A percentile compares a stretch with the other conserved stretches of the same genome.
phyloP scores from a whole-genome alignment of 1,284 basidiomycete species.

The Irpex rosettiformis region DNA sequence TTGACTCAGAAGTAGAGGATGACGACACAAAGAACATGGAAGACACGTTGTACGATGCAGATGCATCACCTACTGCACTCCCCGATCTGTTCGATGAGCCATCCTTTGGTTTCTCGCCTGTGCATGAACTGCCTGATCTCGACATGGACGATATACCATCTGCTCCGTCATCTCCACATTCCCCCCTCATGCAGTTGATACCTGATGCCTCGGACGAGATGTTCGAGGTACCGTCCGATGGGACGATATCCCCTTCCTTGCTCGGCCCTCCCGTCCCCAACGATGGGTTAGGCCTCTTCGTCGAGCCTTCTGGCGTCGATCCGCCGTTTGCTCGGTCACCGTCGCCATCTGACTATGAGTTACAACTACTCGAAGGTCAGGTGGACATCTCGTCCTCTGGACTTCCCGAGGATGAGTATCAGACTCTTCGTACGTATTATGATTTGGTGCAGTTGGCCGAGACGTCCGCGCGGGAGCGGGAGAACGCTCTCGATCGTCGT shows the following conservation, averaged over 20 bases:
- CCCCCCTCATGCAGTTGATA: conserved; percentile 12
- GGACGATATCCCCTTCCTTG: conserved; percentile 17
- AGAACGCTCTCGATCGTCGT: conserved; percentile 31
- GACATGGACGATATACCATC: conserved; percentile 10
- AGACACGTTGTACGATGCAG: conserved; percentile 5
- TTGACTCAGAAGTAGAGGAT: neutral
- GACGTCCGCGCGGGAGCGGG: conserved; percentile 35
- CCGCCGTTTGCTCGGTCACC: conserved; percentile 38
- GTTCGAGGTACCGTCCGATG: neutral
- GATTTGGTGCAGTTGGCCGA: conserved; percentile 38
- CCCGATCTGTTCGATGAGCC: conserved; percentile 7
- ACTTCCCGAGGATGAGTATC: conserved; percentile 26
- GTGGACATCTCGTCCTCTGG: conserved; percentile 37
- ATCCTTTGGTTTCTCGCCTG: conserved; percentile 1
- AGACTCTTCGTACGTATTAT: conserved; percentile 34
- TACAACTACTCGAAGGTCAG: conserved; percentile 30
- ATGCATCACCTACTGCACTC: neutral
- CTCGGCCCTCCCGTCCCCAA: conserved; percentile 18
- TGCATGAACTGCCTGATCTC: conserved; percentile 7
- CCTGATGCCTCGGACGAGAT: conserved; percentile 4
- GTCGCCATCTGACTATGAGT: conserved; percentile 42
- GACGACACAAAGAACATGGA: conserved; percentile 7
- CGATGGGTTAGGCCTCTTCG: conserved; percentile 24
- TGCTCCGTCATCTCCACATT: conserved; percentile 13
- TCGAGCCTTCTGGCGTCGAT: conserved; percentile 21